Base-by-base conservation (phyloP, 148 eudicot genomes). In the Fagopyrum tataricum region DNA sequence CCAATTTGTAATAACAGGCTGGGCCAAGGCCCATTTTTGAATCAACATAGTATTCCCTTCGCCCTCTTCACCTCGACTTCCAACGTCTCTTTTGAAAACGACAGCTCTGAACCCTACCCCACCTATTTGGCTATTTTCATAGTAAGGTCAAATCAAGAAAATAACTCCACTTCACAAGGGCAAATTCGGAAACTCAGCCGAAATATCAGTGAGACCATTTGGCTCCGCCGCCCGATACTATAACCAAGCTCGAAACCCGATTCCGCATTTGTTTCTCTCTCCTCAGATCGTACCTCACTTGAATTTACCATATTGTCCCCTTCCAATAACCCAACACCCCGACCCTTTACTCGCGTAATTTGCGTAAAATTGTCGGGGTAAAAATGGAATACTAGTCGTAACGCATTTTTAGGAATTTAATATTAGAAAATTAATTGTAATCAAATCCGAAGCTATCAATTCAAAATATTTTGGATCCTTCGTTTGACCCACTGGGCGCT, bases 21-120 rank as follows among this genome's bases (percentile, higher is more conserved):
- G 37, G 37, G 37, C 37, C 37, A 1, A 31, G 37, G 37, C 37
- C 37, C 37, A 31, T 31, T 31, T 31, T 31, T 2, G 37, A 31
- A 31, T 2, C 37, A 31, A 31, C 37, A 31, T 31, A 31, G 37
- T 31, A 31, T 31, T 31, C 37, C 37, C 37, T 31, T 31, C 37
- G 2, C 37, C 2, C 37, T 31, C 37, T 31, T 31, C 37, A 31
- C n/a, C n/a, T n/a, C n/a, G n/a, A n/a, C 37, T 62, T 17, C 14
- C 46, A 72, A 72, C 75, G 75, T 72, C 51, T 68, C 21, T 48
- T 73, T 70, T 61, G 72, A 64, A 81, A 76, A 71, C 44, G 73
- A 70, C 76, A 18, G 59, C 41, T 76, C 10, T 66, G 81, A 82
- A 49, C 81, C 85, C 70, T 4, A 55, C 37, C 14, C 72, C n/a